phyloP scores from a whole-genome alignment of 371 early-diverging fungal species.

The Lichtheimia ramosa region DNA sequence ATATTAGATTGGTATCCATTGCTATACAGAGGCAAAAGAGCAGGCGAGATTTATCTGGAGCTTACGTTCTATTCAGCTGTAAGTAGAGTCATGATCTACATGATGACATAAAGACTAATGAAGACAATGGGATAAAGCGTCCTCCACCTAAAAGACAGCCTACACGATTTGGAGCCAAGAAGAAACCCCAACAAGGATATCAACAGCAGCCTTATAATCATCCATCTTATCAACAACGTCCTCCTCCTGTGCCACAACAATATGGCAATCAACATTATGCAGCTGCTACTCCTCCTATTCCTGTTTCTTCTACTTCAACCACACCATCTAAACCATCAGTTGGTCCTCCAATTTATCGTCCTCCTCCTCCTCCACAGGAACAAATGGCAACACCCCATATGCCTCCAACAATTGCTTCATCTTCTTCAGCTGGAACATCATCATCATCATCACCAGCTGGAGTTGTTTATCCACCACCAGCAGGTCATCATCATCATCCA shows the following conservation, averaged over 20 bases:
- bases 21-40: constrained; percentile 47
- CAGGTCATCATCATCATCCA: background rate
- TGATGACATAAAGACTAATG: background rate
- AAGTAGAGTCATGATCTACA: constrained; percentile 9
- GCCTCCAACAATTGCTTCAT: constrained; percentile 16
- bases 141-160: constrained; percentile 43
- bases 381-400: constrained; percentile 20
- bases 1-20: constrained; percentile 52
- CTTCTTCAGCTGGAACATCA: constrained; percentile 15
- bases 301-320: constrained; percentile 23
- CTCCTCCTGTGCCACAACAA: constrained; percentile 17
- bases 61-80: constrained; percentile 61
- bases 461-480: constrained; percentile 5
- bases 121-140: constrained; percentile 15
- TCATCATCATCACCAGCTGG: constrained; percentile 20
- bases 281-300: constrained; percentile 10
- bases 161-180: constrained; percentile 16
- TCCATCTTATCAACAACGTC: background rate
- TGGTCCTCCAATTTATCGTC: constrained; percentile 22
- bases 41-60: constrained; percentile 58
- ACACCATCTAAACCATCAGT: constrained; percentile 17
- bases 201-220: constrained; percentile 6
- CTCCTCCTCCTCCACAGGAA: constrained; percentile 12
- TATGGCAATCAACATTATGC: constrained; percentile 9
- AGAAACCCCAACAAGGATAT: too few relatives aligned